These are phyloP conservation scores for Globisporangium heterothallicum DNA, from an alignment of 352 stramenopile genomes.

Conservation along the genomic window DNA sequence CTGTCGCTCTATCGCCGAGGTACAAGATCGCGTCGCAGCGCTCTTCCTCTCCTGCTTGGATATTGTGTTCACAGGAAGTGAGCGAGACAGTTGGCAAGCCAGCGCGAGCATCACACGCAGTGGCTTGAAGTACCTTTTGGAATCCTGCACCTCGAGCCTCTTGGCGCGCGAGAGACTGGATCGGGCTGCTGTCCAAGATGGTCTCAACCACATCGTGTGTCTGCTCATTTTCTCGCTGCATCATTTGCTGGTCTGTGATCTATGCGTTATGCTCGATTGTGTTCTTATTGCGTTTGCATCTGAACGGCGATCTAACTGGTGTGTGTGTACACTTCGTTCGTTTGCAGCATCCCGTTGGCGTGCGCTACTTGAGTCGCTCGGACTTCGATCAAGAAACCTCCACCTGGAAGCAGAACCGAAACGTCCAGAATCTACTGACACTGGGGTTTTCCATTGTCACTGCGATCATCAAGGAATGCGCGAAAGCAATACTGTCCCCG, in stretches of 20 bases:
- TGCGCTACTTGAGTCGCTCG: not conserved
- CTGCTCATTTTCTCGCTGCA: conserved; percentile 31
- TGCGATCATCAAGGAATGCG: conserved; percentile 14
- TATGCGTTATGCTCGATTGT: not conserved
- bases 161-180: conserved; percentile 4
- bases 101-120: not conserved
- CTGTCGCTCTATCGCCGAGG: not conserved
- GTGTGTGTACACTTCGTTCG: not conserved
- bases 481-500: conserved; percentile 3
- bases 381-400: conserved; percentile 5
- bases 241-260: conserved; percentile 17
- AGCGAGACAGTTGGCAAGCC: not conserved
- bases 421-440: not conserved
- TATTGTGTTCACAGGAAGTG: not conserved
- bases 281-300: not conserved
- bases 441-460: conserved; percentile 9
- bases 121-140: conserved; percentile 6
- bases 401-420: not conserved
- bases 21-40: conserved; percentile 4
- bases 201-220: conserved; percentile 22
- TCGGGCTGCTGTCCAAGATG: not conserved
- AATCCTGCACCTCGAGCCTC: conserved; percentile 2
- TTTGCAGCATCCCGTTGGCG: not conserved
- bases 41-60: conserved; percentile 9
- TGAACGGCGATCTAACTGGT: not conserved